Base-by-base conservation (phyloP, 2,329 filamentous ascomycete species). In the Grosmannia clavigera region DNA sequence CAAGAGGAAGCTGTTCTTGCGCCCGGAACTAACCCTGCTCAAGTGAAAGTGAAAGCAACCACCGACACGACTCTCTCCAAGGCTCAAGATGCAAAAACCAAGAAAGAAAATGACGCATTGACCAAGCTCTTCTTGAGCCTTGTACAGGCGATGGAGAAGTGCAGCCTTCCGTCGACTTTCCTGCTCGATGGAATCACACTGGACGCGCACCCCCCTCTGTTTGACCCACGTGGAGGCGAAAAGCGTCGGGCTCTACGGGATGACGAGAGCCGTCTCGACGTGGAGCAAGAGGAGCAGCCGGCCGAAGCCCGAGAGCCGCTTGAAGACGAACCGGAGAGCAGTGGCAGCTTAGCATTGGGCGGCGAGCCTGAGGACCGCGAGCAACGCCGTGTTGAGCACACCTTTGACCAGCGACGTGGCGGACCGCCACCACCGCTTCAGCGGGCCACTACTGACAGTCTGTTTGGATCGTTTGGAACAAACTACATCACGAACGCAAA, bases 361-460 rank as follows among this genome's bases (percentile, higher is more conserved):
- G 92, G 92, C 52, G 92, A 97, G 70, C 92, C 92, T 0, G 92
- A 97, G 70, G 90, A 95, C 65, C 80, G 82, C 63, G 86, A 90
- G 27, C 73, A 74, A 53, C 68, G 72, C 22, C 76, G 77, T 22
- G 81, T 82, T 57, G 73, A 73, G 48, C 75, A 80, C 66, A 69
- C 71, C 55, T 80, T 80, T 50, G 78, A 81, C 52, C 81, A 82
- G 61, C 81, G 84, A 62, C 81, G 84, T 57, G 82, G 84, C 61
- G 83, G 82, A 14, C 84, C 90, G 9, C 90, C 91, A 67, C 85
- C 88, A 3, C 89, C 91, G 11, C 88, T 90, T 40, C 88, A 92
- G 67, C 82, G 88, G 66, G 77, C 76, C 58, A 76, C 71, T 61
- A 72, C 74, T 35, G 81, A 80, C 58, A 78, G 76, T 11, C 68